Percentiles rank a stretch among this genome's conserved stretches.
phyloP scores from a whole-genome alignment of 129 eudicot genomes.

The Silybum marianum region DNA sequence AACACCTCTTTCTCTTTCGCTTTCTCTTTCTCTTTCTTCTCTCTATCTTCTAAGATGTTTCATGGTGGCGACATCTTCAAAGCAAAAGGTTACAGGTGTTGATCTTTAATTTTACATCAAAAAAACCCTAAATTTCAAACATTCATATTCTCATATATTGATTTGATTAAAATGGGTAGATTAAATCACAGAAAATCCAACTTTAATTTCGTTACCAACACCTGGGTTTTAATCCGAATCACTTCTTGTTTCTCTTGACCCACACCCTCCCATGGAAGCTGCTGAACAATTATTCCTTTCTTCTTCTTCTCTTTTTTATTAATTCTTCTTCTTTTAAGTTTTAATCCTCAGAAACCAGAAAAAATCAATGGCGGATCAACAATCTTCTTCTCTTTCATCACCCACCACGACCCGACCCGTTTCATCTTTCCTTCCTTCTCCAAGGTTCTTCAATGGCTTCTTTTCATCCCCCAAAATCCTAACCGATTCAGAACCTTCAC shows the following conservation, averaged over 20 bases:
- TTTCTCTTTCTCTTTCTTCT: background rate
- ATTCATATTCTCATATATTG: background rate
- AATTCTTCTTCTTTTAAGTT: background rate
- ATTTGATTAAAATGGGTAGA: slow-evolving; percentile 31
- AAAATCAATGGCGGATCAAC: slow-evolving; percentile 23
- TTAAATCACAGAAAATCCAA: slow-evolving; percentile 38
- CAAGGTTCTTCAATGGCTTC: slow-evolving; percentile 55
- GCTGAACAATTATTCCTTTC: slow-evolving; percentile 2
- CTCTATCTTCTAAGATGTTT: slow-evolving; percentile 7
- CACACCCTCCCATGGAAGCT: slow-evolving; percentile 29
- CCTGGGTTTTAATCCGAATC: slow-evolving; percentile 42
- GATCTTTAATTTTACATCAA: background rate
- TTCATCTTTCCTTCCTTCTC: slow-evolving; percentile 60
- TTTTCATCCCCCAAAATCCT: slow-evolving; percentile 47
- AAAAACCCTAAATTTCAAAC: slow-evolving; percentile 6
- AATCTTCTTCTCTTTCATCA: background rate
- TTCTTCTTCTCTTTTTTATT: background rate
- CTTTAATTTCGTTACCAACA: slow-evolving; percentile 34
- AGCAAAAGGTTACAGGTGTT: slow-evolving; percentile 16
- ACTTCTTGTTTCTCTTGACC: slow-evolving; percentile 40
- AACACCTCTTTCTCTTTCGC: background rate
- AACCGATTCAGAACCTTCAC: slow-evolving; percentile 53
- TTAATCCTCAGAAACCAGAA: too few species aligned
- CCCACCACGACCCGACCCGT: slow-evolving; percentile 26
- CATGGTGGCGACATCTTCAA: slow-evolving; percentile 26